Conservation (phyloP, 257 asterid genomes). For the Verbena officinalis region DNA sequence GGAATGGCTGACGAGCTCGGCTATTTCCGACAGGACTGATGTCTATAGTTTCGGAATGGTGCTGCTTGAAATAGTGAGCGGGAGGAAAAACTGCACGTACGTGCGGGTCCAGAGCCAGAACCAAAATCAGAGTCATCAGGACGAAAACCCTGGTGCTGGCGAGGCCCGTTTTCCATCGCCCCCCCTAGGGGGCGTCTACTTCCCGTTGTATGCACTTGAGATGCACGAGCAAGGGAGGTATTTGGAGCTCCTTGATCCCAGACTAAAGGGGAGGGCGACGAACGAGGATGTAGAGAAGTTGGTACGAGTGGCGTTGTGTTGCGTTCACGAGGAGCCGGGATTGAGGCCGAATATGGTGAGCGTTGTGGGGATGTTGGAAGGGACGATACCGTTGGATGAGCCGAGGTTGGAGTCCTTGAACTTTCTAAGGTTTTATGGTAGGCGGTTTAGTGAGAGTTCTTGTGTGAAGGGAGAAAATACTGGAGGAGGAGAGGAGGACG, state of each 20-base stretch:
- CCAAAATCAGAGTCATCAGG: no score
- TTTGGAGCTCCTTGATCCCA: constrained; percentile 63
- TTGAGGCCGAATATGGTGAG: constrained; percentile 66
- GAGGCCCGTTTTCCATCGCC: constrained; percentile 27
- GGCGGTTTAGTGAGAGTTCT: constrained; percentile 49
- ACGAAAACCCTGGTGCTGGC: constrained; percentile 24
- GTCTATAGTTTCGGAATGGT: constrained; percentile 83
- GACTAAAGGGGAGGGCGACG: constrained; percentile 48
- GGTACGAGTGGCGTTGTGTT: constrained; percentile 66
- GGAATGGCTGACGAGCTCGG: constrained; percentile 79
- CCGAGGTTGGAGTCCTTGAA: constrained; percentile 58
- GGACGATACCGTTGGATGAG: constrained; percentile 40
- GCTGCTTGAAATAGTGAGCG: constrained; percentile 71
- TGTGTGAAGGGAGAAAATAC: constrained; percentile 24
- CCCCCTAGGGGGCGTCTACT: constrained; percentile 42
- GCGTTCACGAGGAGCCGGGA: constrained; percentile 77
- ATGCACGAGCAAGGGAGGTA: constrained; percentile 71
- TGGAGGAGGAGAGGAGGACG: not conserved
- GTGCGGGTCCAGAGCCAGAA: constrained; percentile 37
- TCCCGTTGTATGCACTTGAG: constrained; percentile 64
- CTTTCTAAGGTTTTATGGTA: constrained; percentile 73
- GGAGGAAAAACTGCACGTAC: constrained; percentile 61
- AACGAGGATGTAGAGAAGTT: constrained; percentile 62
- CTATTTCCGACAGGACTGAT: constrained; percentile 73
- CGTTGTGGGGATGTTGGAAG: constrained; percentile 75